A percentile compares a stretch with the other conserved stretches of the same genome.
Conservation (phyloP, 208 protist genomes). For the Leishmania major region DNA sequence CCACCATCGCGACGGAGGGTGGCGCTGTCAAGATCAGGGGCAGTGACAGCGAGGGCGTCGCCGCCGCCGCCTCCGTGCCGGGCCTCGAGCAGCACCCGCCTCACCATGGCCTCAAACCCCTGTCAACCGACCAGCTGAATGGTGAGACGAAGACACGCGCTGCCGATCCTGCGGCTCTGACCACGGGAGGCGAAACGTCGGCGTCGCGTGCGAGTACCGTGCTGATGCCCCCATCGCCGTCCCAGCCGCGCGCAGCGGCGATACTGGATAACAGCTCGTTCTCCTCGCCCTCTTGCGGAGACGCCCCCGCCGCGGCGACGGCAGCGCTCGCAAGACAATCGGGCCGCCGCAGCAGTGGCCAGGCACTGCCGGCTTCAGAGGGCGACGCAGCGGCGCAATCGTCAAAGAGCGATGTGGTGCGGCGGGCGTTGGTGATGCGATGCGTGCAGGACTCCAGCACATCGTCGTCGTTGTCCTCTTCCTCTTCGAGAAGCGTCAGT, state of each 20-base stretch:
- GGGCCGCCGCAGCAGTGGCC: not conserved
- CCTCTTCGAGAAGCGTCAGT: not conserved
- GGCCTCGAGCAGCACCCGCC: not conserved
- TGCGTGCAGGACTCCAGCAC: not conserved
- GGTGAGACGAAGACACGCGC: constrained; percentile 26
- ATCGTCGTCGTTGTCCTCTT: not conserved
- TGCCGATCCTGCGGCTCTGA: constrained; percentile 4
- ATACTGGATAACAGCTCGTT: not conserved
- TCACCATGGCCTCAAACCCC: not conserved
- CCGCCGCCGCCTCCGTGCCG: not conserved
- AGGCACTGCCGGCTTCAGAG: not conserved
- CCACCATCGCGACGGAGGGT: not conserved
- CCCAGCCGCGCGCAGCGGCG: constrained; percentile 16
- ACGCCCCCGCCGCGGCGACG: not conserved
- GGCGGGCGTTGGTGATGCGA: not conserved
- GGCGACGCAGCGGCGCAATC: not conserved
- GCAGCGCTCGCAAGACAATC: not conserved
- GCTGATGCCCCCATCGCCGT: constrained; percentile 34
- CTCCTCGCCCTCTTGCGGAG: not conserved
- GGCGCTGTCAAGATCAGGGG: constrained; percentile 6
- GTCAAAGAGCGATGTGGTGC: not conserved
- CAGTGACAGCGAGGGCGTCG: not conserved
- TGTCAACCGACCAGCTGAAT: constrained; percentile 6
- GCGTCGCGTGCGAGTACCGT: constrained; percentile 11
- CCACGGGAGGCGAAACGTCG: constrained; percentile 13